Evolutionary conservation across 345 rosid genomes (phyloP), one percentile per base, ranked within the genome.

Genomic region (Lepidium sativum): DNA sequence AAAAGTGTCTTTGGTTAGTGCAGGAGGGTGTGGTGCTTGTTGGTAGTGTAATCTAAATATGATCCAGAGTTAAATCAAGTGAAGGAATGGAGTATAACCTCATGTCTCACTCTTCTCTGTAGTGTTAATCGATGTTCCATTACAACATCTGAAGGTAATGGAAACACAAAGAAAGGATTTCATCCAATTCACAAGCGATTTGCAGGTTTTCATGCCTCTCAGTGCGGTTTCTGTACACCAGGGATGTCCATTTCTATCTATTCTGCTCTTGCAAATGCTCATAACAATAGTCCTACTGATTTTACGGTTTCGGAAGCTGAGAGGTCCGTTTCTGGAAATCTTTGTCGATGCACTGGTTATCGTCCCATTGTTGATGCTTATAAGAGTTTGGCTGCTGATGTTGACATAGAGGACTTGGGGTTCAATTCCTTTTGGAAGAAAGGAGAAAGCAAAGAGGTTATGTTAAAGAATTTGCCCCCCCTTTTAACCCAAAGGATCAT

Each of bases 11-110:
- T 35, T 1, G 34, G 31, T 69, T 25, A n/a, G 63, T 79, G 71
- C 80, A 92, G 97, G 98, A 66, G 97, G 96, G 13, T 92, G 98
- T 53, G 98, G 98, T 31, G 94, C 99, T 69, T 87, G 99, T 49
- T 82, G 32, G 99, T 86, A 33, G 35, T 92, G 12, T 56, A 86
- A 51, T 86, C 99, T 12, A 87, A 78, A 68, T 87, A 86, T 40
- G 79, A 83, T 65, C 77, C 81, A 5, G 68, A 65, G 49, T 69
- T 56, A 17, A 86, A 80, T 55, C 68, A 60, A 68, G 90, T 86
- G 43, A 86, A 89, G 58, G 85, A 84, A 59, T 75, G 45, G 37
- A 78, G 90, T 1, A 63, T 80, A 33, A 84, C 83, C 76, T 89
- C 97, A 34, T 92, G 99, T 64, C 94, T 92, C 45, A 86, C 99